Percentiles rank a stretch among this genome's conserved stretches.
Evolutionary conservation across 2,329 filamentous ascomycete species (phyloP).

Genomic region (Xylariaceae sp.): DNA sequence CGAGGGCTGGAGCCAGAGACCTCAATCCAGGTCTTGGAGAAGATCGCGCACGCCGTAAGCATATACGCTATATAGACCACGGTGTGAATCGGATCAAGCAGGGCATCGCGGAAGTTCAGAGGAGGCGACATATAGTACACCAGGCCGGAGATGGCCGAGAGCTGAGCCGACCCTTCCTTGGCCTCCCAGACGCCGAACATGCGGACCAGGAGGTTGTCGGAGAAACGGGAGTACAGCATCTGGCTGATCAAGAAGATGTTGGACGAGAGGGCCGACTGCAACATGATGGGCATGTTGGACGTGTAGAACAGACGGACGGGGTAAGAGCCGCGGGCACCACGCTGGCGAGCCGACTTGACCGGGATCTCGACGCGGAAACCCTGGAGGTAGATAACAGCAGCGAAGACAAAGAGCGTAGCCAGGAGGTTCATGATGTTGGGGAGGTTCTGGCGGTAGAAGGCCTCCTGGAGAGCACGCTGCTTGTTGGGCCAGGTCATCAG

Average conservation of each 20-base stretch:
- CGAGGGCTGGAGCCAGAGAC: conserved; percentile 95
- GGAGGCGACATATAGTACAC: conserved; percentile 99
- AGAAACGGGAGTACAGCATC: conserved; percentile 99
- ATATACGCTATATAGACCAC: conserved; percentile 94
- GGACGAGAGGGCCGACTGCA: conserved; percentile 96
- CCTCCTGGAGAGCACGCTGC: conserved; percentile 95
- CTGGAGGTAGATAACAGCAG: conserved; percentile 97
- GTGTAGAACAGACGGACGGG: conserved; percentile 99
- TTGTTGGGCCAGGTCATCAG: conserved; percentile 99
- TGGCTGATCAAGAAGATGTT: conserved; percentile 99
- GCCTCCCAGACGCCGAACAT: conserved; percentile 98
- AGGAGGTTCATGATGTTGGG: conserved; percentile 99
- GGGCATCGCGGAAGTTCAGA: conserved; percentile 92
- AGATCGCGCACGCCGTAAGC: conserved; percentile 93
- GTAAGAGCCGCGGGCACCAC: conserved; percentile 96
- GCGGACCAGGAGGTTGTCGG: conserved; percentile 95
- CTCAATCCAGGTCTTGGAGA: conserved; percentile 99
- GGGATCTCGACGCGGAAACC: conserved; percentile 99
- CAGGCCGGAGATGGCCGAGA: conserved; percentile 85
- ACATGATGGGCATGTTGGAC: conserved; percentile 99
- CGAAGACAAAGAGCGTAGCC: conserved; percentile 87
- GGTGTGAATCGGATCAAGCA: conserved; percentile 95
- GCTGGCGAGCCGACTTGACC: conserved; percentile 98
- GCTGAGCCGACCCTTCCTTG: conserved; percentile 90
- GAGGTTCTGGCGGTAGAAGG: conserved; percentile 98